Percentiles rank a stretch among this genome's conserved stretches.
These are phyloP conservation scores for Poa annua DNA, from an alignment of 176 grass and related monocot genomes.

Conservation along the genomic window DNA sequence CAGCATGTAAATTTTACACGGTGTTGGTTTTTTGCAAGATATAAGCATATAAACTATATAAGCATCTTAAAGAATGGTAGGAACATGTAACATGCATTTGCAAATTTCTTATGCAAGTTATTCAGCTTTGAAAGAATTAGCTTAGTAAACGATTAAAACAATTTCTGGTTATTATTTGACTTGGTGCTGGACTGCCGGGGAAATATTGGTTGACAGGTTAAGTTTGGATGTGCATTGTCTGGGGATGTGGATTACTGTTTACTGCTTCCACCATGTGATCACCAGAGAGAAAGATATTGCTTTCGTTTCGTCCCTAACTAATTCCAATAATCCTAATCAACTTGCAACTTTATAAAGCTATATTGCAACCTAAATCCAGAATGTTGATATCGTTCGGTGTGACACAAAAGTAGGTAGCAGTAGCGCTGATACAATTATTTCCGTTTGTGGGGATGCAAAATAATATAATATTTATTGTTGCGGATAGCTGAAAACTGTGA, in stretches of 20 bases:
- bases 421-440: background rate
- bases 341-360: background rate
- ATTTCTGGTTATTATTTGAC: background rate
- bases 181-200: background rate
- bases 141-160: slow-evolving; percentile 21
- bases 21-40: slow-evolving; percentile 21
- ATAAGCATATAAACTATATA: background rate
- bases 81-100: background rate
- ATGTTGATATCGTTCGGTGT: background rate
- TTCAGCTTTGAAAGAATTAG: background rate
- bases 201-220: background rate
- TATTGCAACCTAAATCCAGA: background rate
- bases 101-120: background rate
- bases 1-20: background rate
- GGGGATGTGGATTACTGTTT: background rate
- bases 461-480: background rate
- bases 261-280: background rate
- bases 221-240: slow-evolving; percentile 10
- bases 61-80: background rate
- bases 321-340: slow-evolving; percentile 11
- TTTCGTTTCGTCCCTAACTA: background rate
- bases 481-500: slow-evolving; percentile 6
- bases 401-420: background rate
- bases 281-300: background rate
- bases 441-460: background rate